A percentile compares a stretch with the other conserved stretches of the same genome.
phyloP scores from a whole-genome alignment of 257 asterid species.

The Salvia rosmarinus region DNA sequence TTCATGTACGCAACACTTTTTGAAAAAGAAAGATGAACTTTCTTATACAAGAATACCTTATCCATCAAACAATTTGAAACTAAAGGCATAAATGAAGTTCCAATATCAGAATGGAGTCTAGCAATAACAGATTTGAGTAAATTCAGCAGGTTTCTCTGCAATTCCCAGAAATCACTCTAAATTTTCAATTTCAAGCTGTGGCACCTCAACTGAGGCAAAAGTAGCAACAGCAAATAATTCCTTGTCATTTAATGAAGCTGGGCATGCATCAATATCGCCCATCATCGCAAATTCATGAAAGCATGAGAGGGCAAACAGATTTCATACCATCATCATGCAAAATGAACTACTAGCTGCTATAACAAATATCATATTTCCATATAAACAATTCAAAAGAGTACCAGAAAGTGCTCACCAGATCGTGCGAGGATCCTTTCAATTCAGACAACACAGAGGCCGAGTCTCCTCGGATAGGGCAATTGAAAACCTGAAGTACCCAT shows the following conservation, averaged over 20 bases:
- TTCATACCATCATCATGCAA: slow-evolving; percentile 3
- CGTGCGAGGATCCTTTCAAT: slow-evolving; percentile 86
- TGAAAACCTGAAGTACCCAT: slow-evolving; percentile 68
- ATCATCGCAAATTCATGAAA: slow-evolving; percentile 20
- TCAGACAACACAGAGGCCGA: slow-evolving; percentile 84
- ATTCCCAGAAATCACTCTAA: neutral
- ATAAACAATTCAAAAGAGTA: slow-evolving; percentile 23
- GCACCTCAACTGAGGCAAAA: neutral
- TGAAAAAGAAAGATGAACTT: neutral
- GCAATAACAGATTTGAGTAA: neutral
- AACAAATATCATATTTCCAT: neutral
- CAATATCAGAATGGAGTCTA: slow-evolving; percentile 2
- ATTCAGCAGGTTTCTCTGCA: slow-evolving; percentile 10
- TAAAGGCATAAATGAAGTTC: neutral
- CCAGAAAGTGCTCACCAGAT: slow-evolving; percentile 68
- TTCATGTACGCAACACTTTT: too few relatives aligned
- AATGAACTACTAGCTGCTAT: slow-evolving; percentile 12
- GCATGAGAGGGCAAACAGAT: slow-evolving; percentile 20
- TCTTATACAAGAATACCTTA: neutral
- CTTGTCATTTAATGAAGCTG: slow-evolving; percentile 22
- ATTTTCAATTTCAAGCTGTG: slow-evolving; percentile 1
- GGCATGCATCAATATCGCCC: slow-evolving; percentile 6
- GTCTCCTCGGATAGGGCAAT: slow-evolving; percentile 94
- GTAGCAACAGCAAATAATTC: slow-evolving; percentile 3
- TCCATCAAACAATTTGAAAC: neutral